These are phyloP conservation scores for Dioscorea alata DNA, from an alignment of 106 monocot genomes.

Conservation along the genomic window DNA sequence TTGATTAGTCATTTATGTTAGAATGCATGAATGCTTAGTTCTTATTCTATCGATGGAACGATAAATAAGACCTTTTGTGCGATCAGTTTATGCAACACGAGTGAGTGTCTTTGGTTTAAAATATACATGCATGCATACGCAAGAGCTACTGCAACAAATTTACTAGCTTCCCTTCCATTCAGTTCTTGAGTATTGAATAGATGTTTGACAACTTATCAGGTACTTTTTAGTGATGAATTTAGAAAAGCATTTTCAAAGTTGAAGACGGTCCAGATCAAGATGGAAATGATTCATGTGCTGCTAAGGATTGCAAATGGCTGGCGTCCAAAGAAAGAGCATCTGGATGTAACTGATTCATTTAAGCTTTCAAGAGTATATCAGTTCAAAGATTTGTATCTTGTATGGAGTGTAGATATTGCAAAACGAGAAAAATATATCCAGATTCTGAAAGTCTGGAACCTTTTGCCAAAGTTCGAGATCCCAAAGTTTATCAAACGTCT, in stretches of 20 bases:
- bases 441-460: slow-evolving; percentile 48
- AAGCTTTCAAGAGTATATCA: slow-evolving; percentile 31
- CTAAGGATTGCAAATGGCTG: slow-evolving; percentile 41
- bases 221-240: slow-evolving; percentile 48
- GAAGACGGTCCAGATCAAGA: slow-evolving; percentile 19
- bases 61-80: neutral
- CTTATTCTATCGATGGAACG: neutral
- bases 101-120: neutral
- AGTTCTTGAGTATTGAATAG: neutral
- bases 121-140: neutral
- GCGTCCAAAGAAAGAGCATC: slow-evolving; percentile 20
- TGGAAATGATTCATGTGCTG: slow-evolving; percentile 25
- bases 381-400: slow-evolving; percentile 27
- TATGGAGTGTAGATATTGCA: slow-evolving; percentile 45
- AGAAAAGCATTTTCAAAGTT: slow-evolving; percentile 36
- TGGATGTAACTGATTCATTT: slow-evolving; percentile 3
- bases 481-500: slow-evolving; percentile 22
- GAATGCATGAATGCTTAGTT: too few relatives aligned
- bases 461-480: slow-evolving; percentile 19
- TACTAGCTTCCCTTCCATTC: neutral
- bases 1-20: too few relatives aligned
- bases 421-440: slow-evolving; percentile 31
- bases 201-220: slow-evolving; percentile 14
- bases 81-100: neutral
- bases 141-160: neutral